Evolutionary conservation across 2,329 filamentous ascomycete genomes (phyloP), one percentile per base, ranked within the genome.

Genomic region (Ophiostoma himal-ulmi): DNA sequence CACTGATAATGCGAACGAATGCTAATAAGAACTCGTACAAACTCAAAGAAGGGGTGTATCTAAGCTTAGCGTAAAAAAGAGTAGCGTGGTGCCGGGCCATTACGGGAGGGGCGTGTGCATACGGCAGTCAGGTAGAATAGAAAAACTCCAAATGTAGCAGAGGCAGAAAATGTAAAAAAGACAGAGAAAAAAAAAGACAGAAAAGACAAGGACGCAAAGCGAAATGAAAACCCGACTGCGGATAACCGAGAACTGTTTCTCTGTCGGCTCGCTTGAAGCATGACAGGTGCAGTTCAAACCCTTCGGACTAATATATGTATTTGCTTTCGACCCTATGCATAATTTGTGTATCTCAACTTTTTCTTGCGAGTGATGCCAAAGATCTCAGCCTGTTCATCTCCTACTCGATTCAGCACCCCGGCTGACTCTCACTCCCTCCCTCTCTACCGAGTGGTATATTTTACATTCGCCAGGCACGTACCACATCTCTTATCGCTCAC

Each of bases 101-200:
- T 22, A 17, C 57, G 57, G 57, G 57, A 13, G 57, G 57, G 57
- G 57, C 26, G 57, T 62, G 57, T 62, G 30, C 57, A 62, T 62
- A 36, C 57, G 57, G 57, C 57, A 62, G 57, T 62, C 14, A 13
- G 57, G 14, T 36, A 62, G 26, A 34, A 17, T 62, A 14, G 57
- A 34, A 34, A 62, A 36, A 26, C n/a, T 57, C 6, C 2, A 26
- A 57, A 14, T 48, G 17, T 17, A 26, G 54, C 14, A 52, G 44
- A 52, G 44, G 13, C 37, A 48, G 20, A 20, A 20, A 5, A n/a
- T 17, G 44, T 20, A 5, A 17, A 17, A 62, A 4, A 34, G 20
- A 54, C 8, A 62, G 17, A 62, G 57, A 26, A 26, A 13, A 13
- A 20, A 57, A 26, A 26, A 26, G 52, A 57, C n/a, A 57, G 22